phyloP scores from a whole-genome alignment of 345 rosid genomes.

The Boechera retrofracta region DNA sequence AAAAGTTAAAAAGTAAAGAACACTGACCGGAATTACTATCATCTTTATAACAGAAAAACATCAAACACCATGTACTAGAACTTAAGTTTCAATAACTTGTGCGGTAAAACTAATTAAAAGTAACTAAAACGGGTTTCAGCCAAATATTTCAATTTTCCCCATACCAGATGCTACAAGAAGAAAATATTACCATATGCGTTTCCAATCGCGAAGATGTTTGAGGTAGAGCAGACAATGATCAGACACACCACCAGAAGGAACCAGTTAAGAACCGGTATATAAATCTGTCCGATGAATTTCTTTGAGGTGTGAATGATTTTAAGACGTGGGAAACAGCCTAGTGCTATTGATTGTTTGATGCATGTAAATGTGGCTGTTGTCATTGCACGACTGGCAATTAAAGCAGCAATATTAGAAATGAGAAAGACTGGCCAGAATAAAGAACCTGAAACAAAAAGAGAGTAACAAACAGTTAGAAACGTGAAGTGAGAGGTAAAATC shows the following conservation, averaged over 20 bases:
- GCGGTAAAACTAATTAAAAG: neutral
- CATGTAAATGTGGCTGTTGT: slow-evolving; percentile 98
- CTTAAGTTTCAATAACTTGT: slow-evolving; percentile 15
- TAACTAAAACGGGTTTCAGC: slow-evolving; percentile 15
- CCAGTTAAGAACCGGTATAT: slow-evolving; percentile 98
- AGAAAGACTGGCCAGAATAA: slow-evolving; percentile 85
- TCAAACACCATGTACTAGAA: neutral
- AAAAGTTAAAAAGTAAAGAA: neutral
- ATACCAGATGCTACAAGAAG: slow-evolving; percentile 32
- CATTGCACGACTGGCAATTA: slow-evolving; percentile 97
- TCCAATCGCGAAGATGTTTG: slow-evolving; percentile 87
- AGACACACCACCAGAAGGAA: slow-evolving; percentile 83
- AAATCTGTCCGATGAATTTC: slow-evolving; percentile 98
- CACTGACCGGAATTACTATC: neutral
- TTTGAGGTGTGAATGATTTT: slow-evolving; percentile 98
- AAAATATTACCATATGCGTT: slow-evolving; percentile 89
- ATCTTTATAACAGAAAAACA: slow-evolving; percentile 11
- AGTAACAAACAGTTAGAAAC: slow-evolving; percentile 28
- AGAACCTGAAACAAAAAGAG: slow-evolving; percentile 56
- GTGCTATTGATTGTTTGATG: slow-evolving; percentile 93
- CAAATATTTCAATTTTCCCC: slow-evolving; percentile 3
- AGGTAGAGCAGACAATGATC: slow-evolving; percentile 76
- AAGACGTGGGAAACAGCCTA: slow-evolving; percentile 98
- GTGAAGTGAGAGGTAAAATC: slow-evolving; percentile 14
- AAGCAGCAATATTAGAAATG: slow-evolving; percentile 86